Base-by-base conservation (phyloP, 2,329 filamentous ascomycete species). In the Phialophora chinensis region DNA sequence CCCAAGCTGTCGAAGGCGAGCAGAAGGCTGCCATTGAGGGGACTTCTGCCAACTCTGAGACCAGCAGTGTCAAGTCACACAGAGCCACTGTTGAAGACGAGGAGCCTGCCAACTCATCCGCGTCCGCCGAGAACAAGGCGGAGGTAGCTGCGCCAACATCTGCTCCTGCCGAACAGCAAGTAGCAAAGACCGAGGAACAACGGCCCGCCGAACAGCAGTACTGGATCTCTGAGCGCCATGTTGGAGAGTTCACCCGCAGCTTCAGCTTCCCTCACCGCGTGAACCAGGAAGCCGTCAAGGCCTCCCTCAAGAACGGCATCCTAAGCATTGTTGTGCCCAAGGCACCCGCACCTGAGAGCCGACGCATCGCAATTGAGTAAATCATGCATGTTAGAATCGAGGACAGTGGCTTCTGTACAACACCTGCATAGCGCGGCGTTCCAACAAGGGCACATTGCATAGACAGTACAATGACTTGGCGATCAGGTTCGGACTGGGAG, bases 211-310 rank as follows among this genome's bases (percentile, higher is more conserved):
- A 74, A 44, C 70, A 80, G 58, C 83, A 81, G 69, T 88, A 84
- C 79, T 88, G 86, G 87, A 81, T 87, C 62, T 82, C 79, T 61
- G 87, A 89, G 76, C 85, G 87, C 71, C 82, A 81, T 0, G 79
- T 87, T 12, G 87, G 87, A 69, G 82, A 85, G 62, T 89, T 89
- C 78, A 81, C 84, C 66, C 83, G 87, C 72, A 81, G 79, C 56
- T 88, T 89, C 77, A 80, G 77, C 66, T 88, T 89, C 80, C 85
- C 87, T 1, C 77, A 78, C 2, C 79, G 82, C 35, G 83, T 89
- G 59, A 82, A 88, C 69, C 86, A 87, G 73, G 86, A 88, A 35
- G 79, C 77, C n/a, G 86, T 88, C 72, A 86, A 83, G 77, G 87
- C 87, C 23, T 84, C 78, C 61, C 74, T 89, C 75, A 88, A 85